Evolutionary conservation across 2,329 filamentous ascomycete species (phyloP).

Genomic region (Apiospora aurea): DNA sequence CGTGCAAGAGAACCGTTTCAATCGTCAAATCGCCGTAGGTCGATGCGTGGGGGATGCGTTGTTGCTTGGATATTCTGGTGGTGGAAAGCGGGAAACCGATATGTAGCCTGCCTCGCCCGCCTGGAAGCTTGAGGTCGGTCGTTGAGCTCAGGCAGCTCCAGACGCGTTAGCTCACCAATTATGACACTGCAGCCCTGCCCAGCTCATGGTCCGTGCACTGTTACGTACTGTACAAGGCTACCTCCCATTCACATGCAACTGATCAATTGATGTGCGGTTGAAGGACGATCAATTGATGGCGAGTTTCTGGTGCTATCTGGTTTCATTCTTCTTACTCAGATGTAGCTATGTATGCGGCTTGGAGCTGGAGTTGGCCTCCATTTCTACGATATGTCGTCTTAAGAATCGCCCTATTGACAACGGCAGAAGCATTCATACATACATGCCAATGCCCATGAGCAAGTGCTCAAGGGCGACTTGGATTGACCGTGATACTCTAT

Average conservation of each 20-base stretch:
- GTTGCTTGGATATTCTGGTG: slow-evolving; percentile 18
- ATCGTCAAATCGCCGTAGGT: neutral
- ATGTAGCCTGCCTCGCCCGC: slow-evolving; percentile 7
- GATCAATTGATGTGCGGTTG: neutral
- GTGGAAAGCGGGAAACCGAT: slow-evolving; percentile 7
- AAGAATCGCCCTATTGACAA: neutral
- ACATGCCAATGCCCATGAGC: neutral
- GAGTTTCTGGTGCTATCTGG: too few relatives aligned
- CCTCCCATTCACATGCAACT: neutral
- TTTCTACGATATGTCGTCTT: neutral
- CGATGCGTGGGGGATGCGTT: slow-evolving; percentile 14
- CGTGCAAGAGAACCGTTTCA: neutral
- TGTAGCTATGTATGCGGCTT: neutral
- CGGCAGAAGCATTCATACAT: neutral
- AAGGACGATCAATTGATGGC: too few relatives aligned
- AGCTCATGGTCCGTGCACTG: neutral
- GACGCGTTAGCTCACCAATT: slow-evolving; percentile 22
- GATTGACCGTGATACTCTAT: neutral
- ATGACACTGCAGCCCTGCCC: slow-evolving; percentile 13
- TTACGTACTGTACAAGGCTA: neutral
- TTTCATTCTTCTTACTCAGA: neutral
- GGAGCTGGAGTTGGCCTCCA: neutral
- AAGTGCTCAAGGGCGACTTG: neutral
- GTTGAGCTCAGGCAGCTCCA: slow-evolving; percentile 24
- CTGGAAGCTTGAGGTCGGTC: slow-evolving; percentile 23